These are phyloP conservation scores for Jackrogersella minutella DNA, from an alignment of 495 filamentous ascomycete genomes.

Conservation along the genomic window DNA sequence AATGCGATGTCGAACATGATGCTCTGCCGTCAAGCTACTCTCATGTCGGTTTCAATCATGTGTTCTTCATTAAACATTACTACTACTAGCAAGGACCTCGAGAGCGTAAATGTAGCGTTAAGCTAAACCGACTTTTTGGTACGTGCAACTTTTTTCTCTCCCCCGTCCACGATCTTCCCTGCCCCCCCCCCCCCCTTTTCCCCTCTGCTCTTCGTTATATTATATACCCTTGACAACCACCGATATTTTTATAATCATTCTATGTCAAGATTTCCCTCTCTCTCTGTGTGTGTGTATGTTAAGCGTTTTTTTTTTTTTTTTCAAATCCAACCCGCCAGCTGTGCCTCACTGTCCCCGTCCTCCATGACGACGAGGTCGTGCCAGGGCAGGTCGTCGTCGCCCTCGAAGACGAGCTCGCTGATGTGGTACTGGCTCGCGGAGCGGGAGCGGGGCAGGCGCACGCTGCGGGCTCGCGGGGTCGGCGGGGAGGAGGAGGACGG, in stretches of 20 bases:
- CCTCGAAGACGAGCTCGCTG: slow-evolving; percentile 28
- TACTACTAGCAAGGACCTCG: not conserved
- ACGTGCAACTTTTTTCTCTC: not conserved
- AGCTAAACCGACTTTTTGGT: not conserved
- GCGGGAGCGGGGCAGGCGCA: too few relatives aligned
- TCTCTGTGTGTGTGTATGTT: too few relatives aligned
- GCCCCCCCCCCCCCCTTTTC: not conserved
- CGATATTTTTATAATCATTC: too few relatives aligned
- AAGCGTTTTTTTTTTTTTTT: too few relatives aligned
- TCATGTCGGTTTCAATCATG: not conserved
- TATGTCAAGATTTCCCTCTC: too few relatives aligned
- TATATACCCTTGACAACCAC: not conserved
- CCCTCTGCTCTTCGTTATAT: not conserved
- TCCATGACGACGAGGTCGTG: slow-evolving; percentile 10
- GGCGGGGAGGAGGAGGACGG: not conserved
- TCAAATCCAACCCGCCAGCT: slow-evolving; percentile 15
- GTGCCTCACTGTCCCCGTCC: not conserved
- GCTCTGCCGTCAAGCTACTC: not conserved
- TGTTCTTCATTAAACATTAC: slow-evolving; percentile 10
- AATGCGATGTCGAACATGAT: not conserved
- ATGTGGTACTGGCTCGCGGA: slow-evolving; percentile 15
- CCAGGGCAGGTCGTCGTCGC: slow-evolving; percentile 13
- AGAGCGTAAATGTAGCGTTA: not conserved
- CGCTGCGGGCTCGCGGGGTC: not conserved
- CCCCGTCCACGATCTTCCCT: not conserved